Evolutionary conservation across 1,284 basidiomycete species (phyloP).

Genomic region (Thecaphora frezii): DNA sequence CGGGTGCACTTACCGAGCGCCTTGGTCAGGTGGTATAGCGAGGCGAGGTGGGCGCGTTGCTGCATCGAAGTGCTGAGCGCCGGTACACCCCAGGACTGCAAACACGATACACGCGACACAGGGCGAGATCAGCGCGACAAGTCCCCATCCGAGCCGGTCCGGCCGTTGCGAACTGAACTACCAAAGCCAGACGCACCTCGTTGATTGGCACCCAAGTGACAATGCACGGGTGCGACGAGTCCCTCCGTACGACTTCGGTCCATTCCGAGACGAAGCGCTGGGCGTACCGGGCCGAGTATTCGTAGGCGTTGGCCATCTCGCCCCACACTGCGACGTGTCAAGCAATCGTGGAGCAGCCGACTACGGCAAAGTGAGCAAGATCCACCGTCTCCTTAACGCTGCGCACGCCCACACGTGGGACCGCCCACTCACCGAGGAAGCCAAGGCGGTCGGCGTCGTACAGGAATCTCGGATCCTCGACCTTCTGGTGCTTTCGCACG

Average conservation of each 20-base stretch:
- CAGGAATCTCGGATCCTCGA: constrained; percentile 23
- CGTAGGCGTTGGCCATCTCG: constrained; percentile 43
- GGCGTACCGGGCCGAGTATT: constrained; percentile 21
- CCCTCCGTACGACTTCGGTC: constrained; percentile 30
- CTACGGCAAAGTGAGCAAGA: no score
- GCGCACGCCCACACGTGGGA: no score
- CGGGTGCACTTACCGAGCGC: constrained; percentile 8
- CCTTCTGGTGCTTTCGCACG: constrained; percentile 38
- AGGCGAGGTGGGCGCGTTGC: constrained; percentile 22
- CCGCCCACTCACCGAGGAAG: constrained; percentile 8
- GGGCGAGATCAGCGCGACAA: no score
- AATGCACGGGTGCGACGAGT: constrained; percentile 40
- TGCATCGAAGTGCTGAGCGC: constrained; percentile 15
- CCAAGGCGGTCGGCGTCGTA: constrained; percentile 33
- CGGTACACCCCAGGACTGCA: constrained; percentile 23
- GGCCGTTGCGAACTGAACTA: no score
- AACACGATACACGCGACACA: no score
- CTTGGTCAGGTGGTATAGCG: constrained; percentile 36
- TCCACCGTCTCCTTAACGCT: no score
- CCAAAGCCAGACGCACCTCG: constrained; percentile 6
- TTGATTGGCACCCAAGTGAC: constrained; percentile 42
- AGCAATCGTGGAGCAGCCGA: no score
- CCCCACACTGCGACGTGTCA: constrained; percentile 39
- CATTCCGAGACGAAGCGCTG: constrained; percentile 35
- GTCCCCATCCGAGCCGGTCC: no score